These are phyloP conservation scores for Chlamydomonas reinhardtii DNA, from an alignment of 163 green algal species.

Conservation along the genomic window DNA sequence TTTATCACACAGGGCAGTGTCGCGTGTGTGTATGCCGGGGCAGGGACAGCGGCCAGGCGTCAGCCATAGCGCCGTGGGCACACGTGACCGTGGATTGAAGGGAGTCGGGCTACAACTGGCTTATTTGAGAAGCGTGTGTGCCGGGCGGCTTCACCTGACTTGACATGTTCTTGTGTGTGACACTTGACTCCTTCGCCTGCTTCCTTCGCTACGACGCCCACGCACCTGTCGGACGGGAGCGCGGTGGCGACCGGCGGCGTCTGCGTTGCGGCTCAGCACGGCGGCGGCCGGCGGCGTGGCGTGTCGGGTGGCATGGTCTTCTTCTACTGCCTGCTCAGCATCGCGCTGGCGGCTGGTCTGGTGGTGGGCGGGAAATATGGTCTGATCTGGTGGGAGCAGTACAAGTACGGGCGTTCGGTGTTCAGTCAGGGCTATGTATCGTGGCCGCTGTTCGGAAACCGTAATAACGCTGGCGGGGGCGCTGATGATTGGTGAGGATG, in stretches of 20 bases:
- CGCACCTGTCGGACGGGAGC: not conserved
- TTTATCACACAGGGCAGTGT: no score
- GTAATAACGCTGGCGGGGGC: not conserved
- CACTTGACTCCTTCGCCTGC: not conserved
- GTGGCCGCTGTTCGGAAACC: conserved; percentile 39
- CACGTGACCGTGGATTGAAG: no score
- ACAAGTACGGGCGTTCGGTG: conserved; percentile 16
- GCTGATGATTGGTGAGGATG: conserved; percentile 25
- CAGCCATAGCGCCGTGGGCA: no score
- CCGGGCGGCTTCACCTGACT: no score
- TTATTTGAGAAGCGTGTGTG: no score
- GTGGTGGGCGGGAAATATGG: conserved; percentile 52
- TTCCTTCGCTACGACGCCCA: no score
- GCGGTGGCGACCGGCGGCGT: not conserved
- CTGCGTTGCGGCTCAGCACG: not conserved
- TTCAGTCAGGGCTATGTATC: conserved; percentile 19
- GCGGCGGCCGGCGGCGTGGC: not conserved
- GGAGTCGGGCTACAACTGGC: no score
- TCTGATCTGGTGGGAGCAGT: conserved; percentile 47
- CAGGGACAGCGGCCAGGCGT: no score
- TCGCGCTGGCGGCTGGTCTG: conserved; percentile 37
- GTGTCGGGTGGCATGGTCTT: conserved; percentile 53
- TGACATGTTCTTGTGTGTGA: not conserved
- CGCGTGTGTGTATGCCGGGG: no score
- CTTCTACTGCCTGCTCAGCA: conserved; percentile 57